Evolutionary conservation across 208 protist species (phyloP).

Genomic region (Leishmania tarentolae): DNA sequence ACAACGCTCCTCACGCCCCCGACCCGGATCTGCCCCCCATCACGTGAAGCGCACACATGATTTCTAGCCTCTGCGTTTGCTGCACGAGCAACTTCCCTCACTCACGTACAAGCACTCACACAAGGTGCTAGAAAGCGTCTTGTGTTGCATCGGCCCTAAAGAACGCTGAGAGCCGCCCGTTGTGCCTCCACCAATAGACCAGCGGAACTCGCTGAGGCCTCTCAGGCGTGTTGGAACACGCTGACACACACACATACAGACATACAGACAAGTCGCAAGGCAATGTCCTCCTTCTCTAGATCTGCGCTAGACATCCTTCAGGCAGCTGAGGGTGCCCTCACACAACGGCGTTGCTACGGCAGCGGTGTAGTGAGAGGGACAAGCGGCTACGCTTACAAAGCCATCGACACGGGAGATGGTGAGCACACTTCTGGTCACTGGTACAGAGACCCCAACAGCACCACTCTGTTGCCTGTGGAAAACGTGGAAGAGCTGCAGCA

Average conservation of each 20-base stretch:
- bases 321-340: constrained; percentile 67
- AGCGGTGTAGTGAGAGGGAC: not conserved
- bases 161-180: not conserved
- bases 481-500: constrained; percentile 47
- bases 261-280: not conserved
- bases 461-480: not conserved
- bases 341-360: constrained; percentile 16
- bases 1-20: not conserved
- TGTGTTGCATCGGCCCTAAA: not conserved
- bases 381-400: not conserved
- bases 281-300: constrained; percentile 66
- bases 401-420: not conserved
- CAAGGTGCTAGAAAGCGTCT: no score
- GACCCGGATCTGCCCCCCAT: not conserved
- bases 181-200: not conserved
- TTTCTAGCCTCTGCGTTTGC: not conserved
- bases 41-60: not conserved
- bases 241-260: constrained; percentile 9
- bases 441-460: constrained; percentile 1
- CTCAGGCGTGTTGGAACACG: not conserved
- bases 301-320: constrained; percentile 65
- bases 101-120: not conserved
- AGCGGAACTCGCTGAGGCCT: not conserved
- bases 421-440: not conserved
- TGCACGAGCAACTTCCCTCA: not conserved